Evolutionary conservation across 2,329 filamentous ascomycete species (phyloP).

Genomic region (Claviceps fusiformis): DNA sequence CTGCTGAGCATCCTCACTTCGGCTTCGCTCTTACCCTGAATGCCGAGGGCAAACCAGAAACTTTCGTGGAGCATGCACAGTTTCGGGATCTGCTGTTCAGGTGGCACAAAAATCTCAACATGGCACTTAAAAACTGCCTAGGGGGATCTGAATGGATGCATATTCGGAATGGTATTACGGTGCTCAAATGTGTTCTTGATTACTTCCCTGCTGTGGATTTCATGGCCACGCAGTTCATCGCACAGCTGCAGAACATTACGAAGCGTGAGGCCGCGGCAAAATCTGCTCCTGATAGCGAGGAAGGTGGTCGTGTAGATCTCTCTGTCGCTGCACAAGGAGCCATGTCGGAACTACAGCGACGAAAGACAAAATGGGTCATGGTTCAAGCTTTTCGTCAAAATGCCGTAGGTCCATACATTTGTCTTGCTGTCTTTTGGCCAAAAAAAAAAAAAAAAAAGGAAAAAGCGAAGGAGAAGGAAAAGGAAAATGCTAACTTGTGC

Average conservation of each 20-base stretch:
- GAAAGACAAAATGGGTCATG: conserved; percentile 56
- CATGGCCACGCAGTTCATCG: conserved; percentile 57
- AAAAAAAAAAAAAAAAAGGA: no score
- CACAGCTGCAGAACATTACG: conserved; percentile 52
- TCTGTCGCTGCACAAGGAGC: conserved; percentile 61
- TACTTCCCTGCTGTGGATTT: conserved; percentile 83
- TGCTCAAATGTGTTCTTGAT: conserved; percentile 68
- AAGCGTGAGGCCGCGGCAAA: conserved; percentile 44
- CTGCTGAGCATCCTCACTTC: conserved; percentile 42
- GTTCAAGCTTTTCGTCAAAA: conserved; percentile 60
- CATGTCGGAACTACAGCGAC: conserved; percentile 54
- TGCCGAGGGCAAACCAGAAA: conserved; percentile 48
- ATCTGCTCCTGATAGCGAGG: conserved; percentile 31
- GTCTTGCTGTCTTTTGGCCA: neutral
- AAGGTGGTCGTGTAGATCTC: conserved; percentile 56
- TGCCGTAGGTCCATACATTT: conserved; percentile 30
- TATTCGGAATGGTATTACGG: conserved; percentile 85
- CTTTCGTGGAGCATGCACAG: conserved; percentile 68
- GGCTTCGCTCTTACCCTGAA: conserved; percentile 70
- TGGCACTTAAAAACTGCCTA: conserved; percentile 69
- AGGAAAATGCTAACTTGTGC: neutral
- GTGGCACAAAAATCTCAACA: conserved; percentile 77
- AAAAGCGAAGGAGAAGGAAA: no score
- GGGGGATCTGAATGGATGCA: conserved; percentile 88
- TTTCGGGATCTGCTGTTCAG: conserved; percentile 77